A percentile compares a stretch with the other conserved stretches of the same genome.
phyloP scores from a whole-genome alignment of 2,329 filamentous ascomycete genomes.

The Aspergillus unguis region DNA sequence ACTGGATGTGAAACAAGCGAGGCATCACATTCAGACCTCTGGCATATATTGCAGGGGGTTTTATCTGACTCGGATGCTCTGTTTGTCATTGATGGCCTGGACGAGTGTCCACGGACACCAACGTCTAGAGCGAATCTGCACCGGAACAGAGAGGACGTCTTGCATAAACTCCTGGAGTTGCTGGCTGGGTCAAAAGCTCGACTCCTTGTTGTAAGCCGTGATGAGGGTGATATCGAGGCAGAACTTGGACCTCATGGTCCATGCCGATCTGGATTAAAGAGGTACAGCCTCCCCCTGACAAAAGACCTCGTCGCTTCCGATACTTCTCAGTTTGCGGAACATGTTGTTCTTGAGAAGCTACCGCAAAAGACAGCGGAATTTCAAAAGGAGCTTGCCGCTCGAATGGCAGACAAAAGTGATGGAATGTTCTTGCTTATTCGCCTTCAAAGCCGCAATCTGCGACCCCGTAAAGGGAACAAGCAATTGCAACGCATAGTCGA shows the following conservation, averaged over 20 bases:
- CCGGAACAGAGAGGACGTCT: neutral
- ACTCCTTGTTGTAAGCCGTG: neutral
- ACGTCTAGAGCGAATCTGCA: neutral
- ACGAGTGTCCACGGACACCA: neutral
- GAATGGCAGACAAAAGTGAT: neutral
- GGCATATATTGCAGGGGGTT: neutral
- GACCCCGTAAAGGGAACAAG: neutral
- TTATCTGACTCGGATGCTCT: neutral
- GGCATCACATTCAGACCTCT: neutral
- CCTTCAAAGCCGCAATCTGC: neutral
- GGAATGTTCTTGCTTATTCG: conserved; percentile 2
- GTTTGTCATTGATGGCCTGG: neutral
- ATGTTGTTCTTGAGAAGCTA: neutral
- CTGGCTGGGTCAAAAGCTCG: neutral
- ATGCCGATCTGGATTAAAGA: neutral
- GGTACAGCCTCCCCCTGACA: neutral
- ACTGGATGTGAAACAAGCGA: neutral
- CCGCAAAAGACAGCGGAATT: neutral
- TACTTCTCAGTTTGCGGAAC: neutral
- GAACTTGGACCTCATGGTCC: neutral
- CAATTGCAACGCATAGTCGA: neutral
- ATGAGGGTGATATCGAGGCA: neutral
- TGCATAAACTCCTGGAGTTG: neutral
- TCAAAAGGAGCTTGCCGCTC: neutral
- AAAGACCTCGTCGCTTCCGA: neutral